Conservation (phyloP, 768 basidiomycete genomes). For the Boletus fagicola region DNA sequence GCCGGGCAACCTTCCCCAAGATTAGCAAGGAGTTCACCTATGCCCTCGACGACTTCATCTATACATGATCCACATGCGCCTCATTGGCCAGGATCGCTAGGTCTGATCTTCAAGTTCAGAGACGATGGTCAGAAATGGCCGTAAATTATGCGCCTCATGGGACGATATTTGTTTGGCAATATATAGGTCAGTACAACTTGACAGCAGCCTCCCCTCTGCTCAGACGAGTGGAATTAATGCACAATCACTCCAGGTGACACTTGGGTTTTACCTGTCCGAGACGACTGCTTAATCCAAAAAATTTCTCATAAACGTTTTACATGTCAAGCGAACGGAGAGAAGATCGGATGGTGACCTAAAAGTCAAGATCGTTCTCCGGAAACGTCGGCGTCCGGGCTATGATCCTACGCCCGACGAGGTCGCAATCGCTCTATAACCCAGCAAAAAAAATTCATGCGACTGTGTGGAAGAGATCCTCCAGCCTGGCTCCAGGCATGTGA, state of each 20-base stretch:
- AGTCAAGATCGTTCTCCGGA: slow-evolving; percentile 8
- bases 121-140: not conserved
- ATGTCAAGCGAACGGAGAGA: too few relatives aligned
- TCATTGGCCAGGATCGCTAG: slow-evolving; percentile 15
- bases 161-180: too few relatives aligned
- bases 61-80: slow-evolving; percentile 10
- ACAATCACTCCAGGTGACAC: too few relatives aligned
- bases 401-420: slow-evolving; percentile 8
- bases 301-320: too few relatives aligned
- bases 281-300: too few relatives aligned
- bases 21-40: slow-evolving; percentile 8
- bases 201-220: too few relatives aligned
- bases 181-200: too few relatives aligned
- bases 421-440: not conserved
- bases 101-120: slow-evolving; percentile 9
- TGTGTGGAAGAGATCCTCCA: slow-evolving; percentile 6
- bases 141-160: too few relatives aligned
- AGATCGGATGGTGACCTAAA: too few relatives aligned
- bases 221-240: too few relatives aligned
- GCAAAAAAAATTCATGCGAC: not conserved
- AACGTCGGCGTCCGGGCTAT: not conserved
- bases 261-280: too few relatives aligned
- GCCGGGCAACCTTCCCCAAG: slow-evolving; percentile 2
- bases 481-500: slow-evolving; percentile 1
- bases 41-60: slow-evolving; percentile 14